These are phyloP conservation scores for Zasmidium cellare DNA, from an alignment of 2,329 filamentous ascomycete species.

Conservation along the genomic window DNA sequence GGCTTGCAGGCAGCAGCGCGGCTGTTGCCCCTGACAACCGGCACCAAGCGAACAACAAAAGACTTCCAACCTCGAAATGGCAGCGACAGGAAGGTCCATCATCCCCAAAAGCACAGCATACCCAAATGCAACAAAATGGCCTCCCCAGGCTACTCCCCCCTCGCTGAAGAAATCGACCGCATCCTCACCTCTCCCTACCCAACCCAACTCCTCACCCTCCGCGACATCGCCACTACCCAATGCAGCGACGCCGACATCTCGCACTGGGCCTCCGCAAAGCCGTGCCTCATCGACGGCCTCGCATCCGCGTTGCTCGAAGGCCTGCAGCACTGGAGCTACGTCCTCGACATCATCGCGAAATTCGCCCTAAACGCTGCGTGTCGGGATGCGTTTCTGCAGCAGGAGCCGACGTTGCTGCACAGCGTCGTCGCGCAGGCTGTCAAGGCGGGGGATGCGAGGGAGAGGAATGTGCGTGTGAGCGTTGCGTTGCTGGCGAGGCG, in stretches of 20 bases:
- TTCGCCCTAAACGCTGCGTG: conserved; percentile 35
- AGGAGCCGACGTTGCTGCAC: conserved; percentile 33
- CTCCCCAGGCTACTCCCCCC: conserved; percentile 9
- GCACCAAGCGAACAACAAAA: background rate
- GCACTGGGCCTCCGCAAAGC: conserved; percentile 49
- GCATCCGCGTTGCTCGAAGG: conserved; percentile 49
- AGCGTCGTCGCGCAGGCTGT: conserved; percentile 29
- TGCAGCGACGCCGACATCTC: conserved; percentile 39
- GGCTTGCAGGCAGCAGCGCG: background rate
- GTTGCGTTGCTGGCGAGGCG: conserved; percentile 32
- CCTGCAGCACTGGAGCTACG: conserved; percentile 52
- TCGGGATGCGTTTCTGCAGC: conserved; percentile 33
- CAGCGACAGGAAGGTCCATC: background rate
- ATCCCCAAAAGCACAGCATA: background rate
- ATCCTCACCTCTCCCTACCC: conserved; percentile 36
- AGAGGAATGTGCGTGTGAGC: conserved; percentile 25
- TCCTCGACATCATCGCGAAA: conserved; percentile 50
- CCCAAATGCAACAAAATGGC: conserved; percentile 11
- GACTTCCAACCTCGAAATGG: background rate
- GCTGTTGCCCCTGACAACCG: background rate
- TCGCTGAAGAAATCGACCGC: conserved; percentile 29
- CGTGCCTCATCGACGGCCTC: conserved; percentile 51
- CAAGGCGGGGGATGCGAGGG: conserved; percentile 16
- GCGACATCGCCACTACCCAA: conserved; percentile 8
- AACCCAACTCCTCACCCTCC: conserved; percentile 21